Percentiles rank a stretch among this genome's conserved stretches.
Evolutionary conservation across 306 rosid species (phyloP).

Genomic region (Prunus davidiana): DNA sequence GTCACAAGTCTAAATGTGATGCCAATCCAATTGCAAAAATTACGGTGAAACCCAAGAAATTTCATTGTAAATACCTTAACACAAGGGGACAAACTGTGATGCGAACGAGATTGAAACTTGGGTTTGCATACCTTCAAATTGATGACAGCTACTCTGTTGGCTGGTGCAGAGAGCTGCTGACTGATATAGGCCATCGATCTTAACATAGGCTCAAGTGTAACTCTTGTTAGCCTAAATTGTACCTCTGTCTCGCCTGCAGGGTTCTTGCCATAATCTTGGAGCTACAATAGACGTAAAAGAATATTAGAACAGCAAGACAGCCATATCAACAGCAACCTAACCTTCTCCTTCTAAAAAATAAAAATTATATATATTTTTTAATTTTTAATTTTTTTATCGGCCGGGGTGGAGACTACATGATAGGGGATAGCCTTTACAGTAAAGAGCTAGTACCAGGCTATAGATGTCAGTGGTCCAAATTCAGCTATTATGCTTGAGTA

Average conservation of each 20-base stretch:
- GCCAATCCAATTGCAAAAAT: background rate
- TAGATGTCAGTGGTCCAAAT: background rate
- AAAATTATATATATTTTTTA: too few relatives aligned
- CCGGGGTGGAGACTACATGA: background rate
- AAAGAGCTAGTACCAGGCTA: background rate
- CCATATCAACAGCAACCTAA: constrained; percentile 6
- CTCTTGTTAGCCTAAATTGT: constrained; percentile 65
- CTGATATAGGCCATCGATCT: constrained; percentile 67
- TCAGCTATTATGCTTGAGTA: background rate
- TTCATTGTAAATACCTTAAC: background rate
- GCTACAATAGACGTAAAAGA: constrained; percentile 34
- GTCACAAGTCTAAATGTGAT: background rate
- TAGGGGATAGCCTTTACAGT: background rate
- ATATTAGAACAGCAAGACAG: constrained; percentile 26
- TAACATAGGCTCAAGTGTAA: constrained; percentile 79
- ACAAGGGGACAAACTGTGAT: background rate
- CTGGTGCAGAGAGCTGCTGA: constrained; percentile 64
- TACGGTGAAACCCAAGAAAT: background rate
- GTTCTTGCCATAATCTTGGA: constrained; percentile 66
- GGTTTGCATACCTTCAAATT: constrained; percentile 56
- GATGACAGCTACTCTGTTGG: constrained; percentile 73
- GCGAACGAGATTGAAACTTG: background rate
- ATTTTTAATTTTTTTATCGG: too few relatives aligned
- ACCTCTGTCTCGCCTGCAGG: constrained; percentile 63
- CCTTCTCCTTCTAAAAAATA: too few relatives aligned